Percentiles rank a stretch among this genome's conserved stretches.
phyloP scores from a whole-genome alignment of 306 rosid genomes.

The Vigna trinervia region DNA sequence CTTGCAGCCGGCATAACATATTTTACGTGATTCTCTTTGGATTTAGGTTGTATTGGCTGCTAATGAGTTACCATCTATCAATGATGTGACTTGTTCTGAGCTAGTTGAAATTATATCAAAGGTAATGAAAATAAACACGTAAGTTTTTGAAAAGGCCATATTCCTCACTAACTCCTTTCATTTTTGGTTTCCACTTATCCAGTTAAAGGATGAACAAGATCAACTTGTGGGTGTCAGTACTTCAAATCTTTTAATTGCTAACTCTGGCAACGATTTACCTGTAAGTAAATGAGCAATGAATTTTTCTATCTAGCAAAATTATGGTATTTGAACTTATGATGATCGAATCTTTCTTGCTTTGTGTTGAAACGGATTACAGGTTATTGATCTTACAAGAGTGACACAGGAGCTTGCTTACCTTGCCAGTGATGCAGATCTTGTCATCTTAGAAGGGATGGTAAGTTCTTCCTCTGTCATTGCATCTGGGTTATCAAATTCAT shows the following conservation, averaged over 20 bases:
- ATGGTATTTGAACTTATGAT: slow-evolving; percentile 17
- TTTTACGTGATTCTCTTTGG: slow-evolving; percentile 38
- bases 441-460: slow-evolving; percentile 97
- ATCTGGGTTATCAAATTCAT: slow-evolving; percentile 10
- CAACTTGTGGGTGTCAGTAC: slow-evolving; percentile 73
- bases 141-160: slow-evolving; percentile 20
- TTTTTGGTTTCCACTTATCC: slow-evolving; percentile 65
- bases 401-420: slow-evolving; percentile 89
- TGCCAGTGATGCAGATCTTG: slow-evolving; percentile 88
- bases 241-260: slow-evolving; percentile 78
- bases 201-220: slow-evolving; percentile 83
- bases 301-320: slow-evolving; percentile 19
- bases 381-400: slow-evolving; percentile 85
- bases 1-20: slow-evolving; percentile 29
- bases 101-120: slow-evolving; percentile 78
- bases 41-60: slow-evolving; percentile 96
- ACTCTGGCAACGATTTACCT: slow-evolving; percentile 97
- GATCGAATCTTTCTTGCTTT: slow-evolving; percentile 11
- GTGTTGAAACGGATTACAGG: slow-evolving; percentile 55
- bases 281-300: slow-evolving; percentile 60
- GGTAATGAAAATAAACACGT: slow-evolving; percentile 51
- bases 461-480: slow-evolving; percentile 43
- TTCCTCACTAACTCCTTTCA: slow-evolving; percentile 44
- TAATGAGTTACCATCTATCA: slow-evolving; percentile 95
- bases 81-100: slow-evolving; percentile 81